Conservation (phyloP, 2,329 filamentous ascomycete genomes). For the Monosporascus sp. region DNA sequence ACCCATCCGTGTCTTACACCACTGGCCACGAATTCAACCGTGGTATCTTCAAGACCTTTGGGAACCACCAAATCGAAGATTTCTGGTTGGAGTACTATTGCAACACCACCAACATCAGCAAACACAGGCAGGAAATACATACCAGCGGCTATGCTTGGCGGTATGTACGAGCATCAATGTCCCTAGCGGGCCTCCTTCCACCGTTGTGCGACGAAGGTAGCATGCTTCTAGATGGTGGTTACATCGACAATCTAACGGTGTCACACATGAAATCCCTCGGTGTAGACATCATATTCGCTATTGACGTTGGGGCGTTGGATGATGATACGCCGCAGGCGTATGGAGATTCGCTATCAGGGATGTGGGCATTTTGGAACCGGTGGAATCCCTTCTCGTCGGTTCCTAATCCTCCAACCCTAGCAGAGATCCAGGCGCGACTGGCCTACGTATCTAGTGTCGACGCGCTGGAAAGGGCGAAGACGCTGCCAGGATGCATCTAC, state of each 20-base stretch:
- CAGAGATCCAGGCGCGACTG: conserved; percentile 90
- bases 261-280: conserved; percentile 95
- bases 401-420: conserved; percentile 89
- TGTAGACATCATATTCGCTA: conserved; percentile 88
- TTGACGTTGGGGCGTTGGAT: conserved; percentile 90
- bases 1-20: conserved; percentile 93
- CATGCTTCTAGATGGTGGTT: conserved; percentile 94
- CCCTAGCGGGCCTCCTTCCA: conserved; percentile 83
- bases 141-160: conserved; percentile 97
- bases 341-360: conserved; percentile 87
- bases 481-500: conserved; percentile 84
- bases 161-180: conserved; percentile 96
- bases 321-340: conserved; percentile 89
- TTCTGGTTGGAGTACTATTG: conserved; percentile 99
- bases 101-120: conserved; percentile 98
- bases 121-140: conserved; percentile 85
- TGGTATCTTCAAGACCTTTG: conserved; percentile 97
- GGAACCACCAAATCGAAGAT: conserved; percentile 94
- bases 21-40: conserved; percentile 98
- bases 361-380: conserved; percentile 91
- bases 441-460: conserved; percentile 95
- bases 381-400: conserved; percentile 92
- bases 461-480: conserved; percentile 89
- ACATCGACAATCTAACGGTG: conserved; percentile 95
- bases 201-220: conserved; percentile 94